Evolutionary conservation across 192 early-diverging fungal species (phyloP), one percentile per base, ranked within the genome.

Genomic region (Gonapodya sp.): DNA sequence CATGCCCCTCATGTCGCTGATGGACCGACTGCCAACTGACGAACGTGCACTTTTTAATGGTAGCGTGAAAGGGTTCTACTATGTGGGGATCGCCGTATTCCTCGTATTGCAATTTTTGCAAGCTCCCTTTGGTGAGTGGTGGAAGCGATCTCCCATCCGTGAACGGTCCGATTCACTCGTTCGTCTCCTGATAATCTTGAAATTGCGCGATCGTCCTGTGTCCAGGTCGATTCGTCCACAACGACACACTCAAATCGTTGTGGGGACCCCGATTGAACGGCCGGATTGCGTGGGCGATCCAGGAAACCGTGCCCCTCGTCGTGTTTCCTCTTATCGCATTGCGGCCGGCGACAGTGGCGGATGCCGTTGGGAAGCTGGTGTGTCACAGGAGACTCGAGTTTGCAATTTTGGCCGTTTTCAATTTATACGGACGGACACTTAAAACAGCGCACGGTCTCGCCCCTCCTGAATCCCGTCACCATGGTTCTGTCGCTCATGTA

Each of bases 241-340:
- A 8, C 46, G n/a, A n/a, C n/a, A 24, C 46, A 8, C 8, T 16
- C 8, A 16, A 8, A 8, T 64, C 46, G 8, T 24, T 64, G 31
- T 77, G 75, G 75, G 75, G 75, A 2, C 75, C 75, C 34, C 75
- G 8, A 32, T 34, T 77, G 31, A 77, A 77, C 75, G 75, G 75
- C 75, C 16, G 34, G 75, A 8, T 77, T 14, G 18, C 75, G 2
- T 77, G 75, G 75, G 18, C 34, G 18, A 77, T 77, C 75, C 34
- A 32, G 8, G 75, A 77, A 24, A 16, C 46, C 46, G 46, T 64
- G 46, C 46, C 46, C 8, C 46, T 64, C 8, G 8, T 64, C 46
- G 46, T 64, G 46, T 64, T 64, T 64, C 46, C 46, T 24, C 24
- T 64, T 8, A 16, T 64, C 24, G 46, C 46, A 24, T 16, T 8